phyloP scores from a whole-genome alignment of 2,329 filamentous ascomycete species.

The Aspergillus ochraceus region DNA sequence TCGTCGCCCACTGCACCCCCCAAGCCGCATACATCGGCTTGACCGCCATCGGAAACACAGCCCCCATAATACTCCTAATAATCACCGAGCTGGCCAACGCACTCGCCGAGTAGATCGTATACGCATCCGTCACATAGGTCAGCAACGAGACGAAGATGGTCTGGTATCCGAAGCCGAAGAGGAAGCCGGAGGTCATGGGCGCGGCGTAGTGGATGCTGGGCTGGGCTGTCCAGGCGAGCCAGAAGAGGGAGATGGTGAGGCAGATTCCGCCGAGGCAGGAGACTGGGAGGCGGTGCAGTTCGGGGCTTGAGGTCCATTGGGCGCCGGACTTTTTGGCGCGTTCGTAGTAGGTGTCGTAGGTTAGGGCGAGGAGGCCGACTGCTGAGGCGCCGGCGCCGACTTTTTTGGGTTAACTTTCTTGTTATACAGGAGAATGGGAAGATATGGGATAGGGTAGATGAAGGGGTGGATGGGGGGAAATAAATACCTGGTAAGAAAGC shows the following conservation, averaged over 20 bases:
- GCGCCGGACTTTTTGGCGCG: conserved; percentile 52
- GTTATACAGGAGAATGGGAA: neutral
- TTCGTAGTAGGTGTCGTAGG: conserved; percentile 62
- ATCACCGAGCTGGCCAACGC: conserved; percentile 55
- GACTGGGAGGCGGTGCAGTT: conserved; percentile 70
- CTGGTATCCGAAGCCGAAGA: conserved; percentile 63
- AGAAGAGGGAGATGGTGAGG: conserved; percentile 52
- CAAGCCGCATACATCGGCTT: conserved; percentile 38
- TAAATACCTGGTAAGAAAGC: conserved; percentile 62
- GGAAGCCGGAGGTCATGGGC: conserved; percentile 61
- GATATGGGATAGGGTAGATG: fast-evolving
- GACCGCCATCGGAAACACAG: conserved; percentile 56
- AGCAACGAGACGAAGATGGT: conserved; percentile 65
- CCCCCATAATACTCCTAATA: conserved; percentile 52
- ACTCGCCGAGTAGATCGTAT: conserved; percentile 62
- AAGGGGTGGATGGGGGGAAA: neutral
- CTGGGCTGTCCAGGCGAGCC: conserved; percentile 61
- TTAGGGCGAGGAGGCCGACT: conserved; percentile 61
- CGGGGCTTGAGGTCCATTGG: conserved; percentile 55
- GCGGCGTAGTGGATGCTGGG: conserved; percentile 52
- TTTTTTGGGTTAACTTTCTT: conserved; percentile 12
- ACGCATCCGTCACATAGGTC: conserved; percentile 68
- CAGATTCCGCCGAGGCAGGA: conserved; percentile 70
- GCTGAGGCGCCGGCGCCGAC: conserved; percentile 63
- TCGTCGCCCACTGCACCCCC: conserved; percentile 44